phyloP scores from a whole-genome alignment of 495 filamentous ascomycete genomes.

The Cudoniella acicularis region DNA sequence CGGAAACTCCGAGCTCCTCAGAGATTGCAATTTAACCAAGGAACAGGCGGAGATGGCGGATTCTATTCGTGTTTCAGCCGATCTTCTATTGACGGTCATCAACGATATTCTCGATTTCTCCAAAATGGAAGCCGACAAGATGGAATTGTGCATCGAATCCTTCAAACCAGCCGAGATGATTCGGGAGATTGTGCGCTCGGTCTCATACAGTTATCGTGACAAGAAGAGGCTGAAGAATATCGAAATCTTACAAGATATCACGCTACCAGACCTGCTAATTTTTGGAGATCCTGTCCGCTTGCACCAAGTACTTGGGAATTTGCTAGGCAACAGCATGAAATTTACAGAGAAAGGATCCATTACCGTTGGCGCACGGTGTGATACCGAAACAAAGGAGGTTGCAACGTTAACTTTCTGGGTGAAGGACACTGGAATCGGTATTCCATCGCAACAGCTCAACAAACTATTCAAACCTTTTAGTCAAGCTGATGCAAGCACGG shows the following conservation, averaged over 20 bases:
- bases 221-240: conserved; percentile 58
- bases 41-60: conserved; percentile 92
- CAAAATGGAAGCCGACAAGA: conserved; percentile 91
- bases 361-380: conserved; percentile 68
- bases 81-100: conserved; percentile 87
- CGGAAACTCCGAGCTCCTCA: conserved; percentile 82
- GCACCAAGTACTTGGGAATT: conserved; percentile 90
- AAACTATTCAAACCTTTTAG: conserved; percentile 90
- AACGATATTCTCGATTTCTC: conserved; percentile 95
- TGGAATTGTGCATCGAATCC: conserved; percentile 85
- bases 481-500: conserved; percentile 83
- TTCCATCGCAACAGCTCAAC: conserved; percentile 71
- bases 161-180: conserved; percentile 84
- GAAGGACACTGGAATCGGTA: conserved; percentile 87
- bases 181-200: conserved; percentile 78
- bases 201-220: conserved; percentile 79
- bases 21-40: conserved; percentile 68
- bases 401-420: conserved; percentile 80
- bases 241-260: conserved; percentile 66
- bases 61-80: conserved; percentile 84
- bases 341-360: conserved; percentile 86
- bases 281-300: conserved; percentile 86
- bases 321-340: conserved; percentile 91
- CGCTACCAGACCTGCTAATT: conserved; percentile 74
- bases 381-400: conserved; percentile 62